phyloP scores from a whole-genome alignment of 352 stramenopile species.

The Pythium aphanidermatum region DNA sequence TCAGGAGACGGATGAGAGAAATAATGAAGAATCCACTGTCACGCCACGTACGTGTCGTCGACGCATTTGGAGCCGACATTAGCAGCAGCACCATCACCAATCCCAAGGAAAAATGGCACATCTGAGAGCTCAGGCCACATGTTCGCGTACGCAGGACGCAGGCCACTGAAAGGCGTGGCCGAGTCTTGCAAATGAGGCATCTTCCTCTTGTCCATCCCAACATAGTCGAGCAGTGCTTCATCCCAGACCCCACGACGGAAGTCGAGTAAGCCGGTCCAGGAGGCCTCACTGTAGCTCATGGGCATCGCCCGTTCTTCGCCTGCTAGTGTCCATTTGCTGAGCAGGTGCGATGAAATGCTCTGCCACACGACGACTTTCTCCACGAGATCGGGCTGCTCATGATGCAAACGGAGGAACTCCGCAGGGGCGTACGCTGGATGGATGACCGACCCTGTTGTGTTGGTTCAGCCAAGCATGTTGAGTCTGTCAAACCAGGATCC shows the following conservation, averaged over 20 bases:
- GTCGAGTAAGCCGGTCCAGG: slow-evolving; percentile 93
- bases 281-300: slow-evolving; percentile 93
- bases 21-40: neutral
- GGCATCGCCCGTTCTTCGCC: slow-evolving; percentile 30
- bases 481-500: too few species aligned
- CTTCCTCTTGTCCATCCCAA: slow-evolving; percentile 62
- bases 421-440: slow-evolving; percentile 88
- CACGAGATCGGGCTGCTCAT: slow-evolving; percentile 34
- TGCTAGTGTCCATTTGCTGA: slow-evolving; percentile 74
- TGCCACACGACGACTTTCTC: slow-evolving; percentile 77
- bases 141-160: slow-evolving; percentile 45
- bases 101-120: slow-evolving; percentile 83
- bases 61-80: slow-evolving; percentile 94
- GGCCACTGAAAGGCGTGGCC: slow-evolving; percentile 47
- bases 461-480: too few species aligned
- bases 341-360: slow-evolving; percentile 84
- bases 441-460: slow-evolving; percentile 67
- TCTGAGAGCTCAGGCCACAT: slow-evolving; percentile 68
- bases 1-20: neutral
- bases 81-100: slow-evolving; percentile 91
- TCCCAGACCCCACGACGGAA: slow-evolving; percentile 86
- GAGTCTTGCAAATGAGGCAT: slow-evolving; percentile 70
- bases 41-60: slow-evolving; percentile 43
- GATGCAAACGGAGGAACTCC: slow-evolving; percentile 82
- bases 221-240: slow-evolving; percentile 58